Evolutionary conservation across 2,329 filamentous ascomycete species (phyloP).

Genomic region (Fusarium subglutinans): DNA sequence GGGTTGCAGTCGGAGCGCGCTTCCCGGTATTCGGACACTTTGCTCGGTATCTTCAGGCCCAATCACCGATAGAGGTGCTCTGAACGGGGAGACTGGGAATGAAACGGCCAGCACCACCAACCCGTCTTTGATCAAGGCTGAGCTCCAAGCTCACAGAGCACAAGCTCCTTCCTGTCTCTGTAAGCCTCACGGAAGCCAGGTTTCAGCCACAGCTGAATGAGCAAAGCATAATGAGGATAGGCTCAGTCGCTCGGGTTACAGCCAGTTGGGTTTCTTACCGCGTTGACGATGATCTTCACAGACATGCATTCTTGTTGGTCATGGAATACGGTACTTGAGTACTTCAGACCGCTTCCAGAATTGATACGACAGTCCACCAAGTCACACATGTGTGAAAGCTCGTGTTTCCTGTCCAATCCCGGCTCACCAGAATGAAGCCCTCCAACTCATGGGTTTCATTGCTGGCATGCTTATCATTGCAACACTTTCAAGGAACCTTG

Average conservation of each 20-base stretch:
- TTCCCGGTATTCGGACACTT: neutral
- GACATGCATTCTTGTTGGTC: neutral
- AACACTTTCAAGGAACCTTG: slow-evolving; percentile 1
- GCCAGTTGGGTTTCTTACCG: slow-evolving; percentile 1
- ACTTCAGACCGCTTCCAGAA: slow-evolving; percentile 18
- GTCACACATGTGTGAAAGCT: neutral
- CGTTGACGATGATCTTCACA: neutral
- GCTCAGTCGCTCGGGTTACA: neutral
- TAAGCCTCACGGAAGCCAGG: neutral
- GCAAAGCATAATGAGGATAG: slow-evolving; percentile 2
- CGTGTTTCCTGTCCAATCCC: slow-evolving; percentile 24
- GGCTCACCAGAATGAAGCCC: slow-evolving; percentile 23
- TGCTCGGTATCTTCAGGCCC: neutral
- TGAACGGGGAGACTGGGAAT: neutral
- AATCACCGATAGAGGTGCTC: neutral
- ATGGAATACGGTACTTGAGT: neutral
- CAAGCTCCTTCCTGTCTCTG: neutral
- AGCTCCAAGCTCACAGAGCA: neutral
- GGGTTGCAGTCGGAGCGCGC: slow-evolving; percentile 9
- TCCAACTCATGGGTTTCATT: slow-evolving; percentile 5
- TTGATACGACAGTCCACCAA: neutral
- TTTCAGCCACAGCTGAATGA: slow-evolving; percentile 29
- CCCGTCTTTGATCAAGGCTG: neutral
- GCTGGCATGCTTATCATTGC: slow-evolving; percentile 5
- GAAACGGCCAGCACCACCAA: slow-evolving; percentile 6